A percentile compares a stretch with the other conserved stretches of the same genome.
phyloP scores from a whole-genome alignment of 768 basidiomycete genomes.

The Mycena rosella region DNA sequence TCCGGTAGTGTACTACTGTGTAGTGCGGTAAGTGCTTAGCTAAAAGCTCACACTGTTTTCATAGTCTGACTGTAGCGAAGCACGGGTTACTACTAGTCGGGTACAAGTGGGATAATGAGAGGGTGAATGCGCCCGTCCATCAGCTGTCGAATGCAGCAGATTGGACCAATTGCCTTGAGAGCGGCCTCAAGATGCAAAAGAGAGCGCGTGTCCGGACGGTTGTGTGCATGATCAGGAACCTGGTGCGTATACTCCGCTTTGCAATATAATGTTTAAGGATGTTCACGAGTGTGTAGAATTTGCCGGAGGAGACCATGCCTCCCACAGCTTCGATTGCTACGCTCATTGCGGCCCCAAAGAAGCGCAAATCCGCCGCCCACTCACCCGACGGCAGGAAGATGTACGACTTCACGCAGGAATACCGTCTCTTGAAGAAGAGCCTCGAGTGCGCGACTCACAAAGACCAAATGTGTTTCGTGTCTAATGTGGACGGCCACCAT shows the following conservation, averaged over 20 bases:
- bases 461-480: constrained; percentile 14
- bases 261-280: not conserved
- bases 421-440: constrained; percentile 13
- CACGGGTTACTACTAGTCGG: too few species aligned
- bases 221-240: constrained; percentile 12
- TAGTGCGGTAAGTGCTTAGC: too few species aligned
- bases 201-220: constrained; percentile 21
- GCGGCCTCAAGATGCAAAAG: not conserved
- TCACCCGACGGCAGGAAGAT: constrained; percentile 5
- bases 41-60: too few species aligned
- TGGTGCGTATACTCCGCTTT: constrained; percentile 8
- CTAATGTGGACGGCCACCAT: constrained; percentile 17
- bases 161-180: constrained; percentile 4
- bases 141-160: not conserved
- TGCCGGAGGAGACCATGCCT: constrained; percentile 2
- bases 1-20: too few species aligned
- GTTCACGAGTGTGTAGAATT: constrained; percentile 2
- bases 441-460: constrained; percentile 19
- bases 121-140: not conserved
- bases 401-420: constrained; percentile 17
- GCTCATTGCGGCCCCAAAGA: not conserved
- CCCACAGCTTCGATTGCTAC: not conserved
- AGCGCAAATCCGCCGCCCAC: constrained; percentile 14
- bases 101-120: constrained; percentile 27
- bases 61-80: too few species aligned